Conservation (phyloP, 495 filamentous ascomycete genomes). For the Monascus purpureus region DNA sequence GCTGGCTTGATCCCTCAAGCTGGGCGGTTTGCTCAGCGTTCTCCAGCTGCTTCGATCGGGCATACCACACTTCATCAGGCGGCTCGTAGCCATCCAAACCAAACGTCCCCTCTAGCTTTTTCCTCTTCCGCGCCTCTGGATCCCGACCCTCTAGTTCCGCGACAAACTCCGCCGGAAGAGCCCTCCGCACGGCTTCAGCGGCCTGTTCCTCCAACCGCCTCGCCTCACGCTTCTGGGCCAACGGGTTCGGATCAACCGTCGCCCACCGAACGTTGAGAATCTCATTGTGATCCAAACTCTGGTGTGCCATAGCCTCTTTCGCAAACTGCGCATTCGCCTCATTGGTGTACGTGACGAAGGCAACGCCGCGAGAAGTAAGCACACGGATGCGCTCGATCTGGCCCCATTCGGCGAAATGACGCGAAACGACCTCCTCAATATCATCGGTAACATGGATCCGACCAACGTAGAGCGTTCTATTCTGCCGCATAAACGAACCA, state of each 20-base stretch:
- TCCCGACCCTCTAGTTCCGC: constrained; percentile 89
- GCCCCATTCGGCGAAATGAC: constrained; percentile 92
- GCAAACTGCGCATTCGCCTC: constrained; percentile 82
- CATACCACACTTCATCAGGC: constrained; percentile 89
- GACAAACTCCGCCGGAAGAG: constrained; percentile 83
- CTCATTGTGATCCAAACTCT: constrained; percentile 74
- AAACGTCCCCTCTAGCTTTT: constrained; percentile 82
- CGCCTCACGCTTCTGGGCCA: constrained; percentile 87
- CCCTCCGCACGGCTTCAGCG: constrained; percentile 84
- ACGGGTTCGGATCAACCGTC: constrained; percentile 88
- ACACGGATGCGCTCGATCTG: constrained; percentile 78
- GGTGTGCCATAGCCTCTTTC: constrained; percentile 83
- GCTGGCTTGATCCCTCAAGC: constrained; percentile 30
- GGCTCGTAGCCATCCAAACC: constrained; percentile 86
- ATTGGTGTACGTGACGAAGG: constrained; percentile 79
- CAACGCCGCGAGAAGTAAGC: constrained; percentile 82
- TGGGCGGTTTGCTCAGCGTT: constrained; percentile 21
- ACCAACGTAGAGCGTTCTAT: constrained; percentile 84
- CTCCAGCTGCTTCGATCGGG: constrained; percentile 40
- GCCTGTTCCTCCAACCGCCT: constrained; percentile 89
- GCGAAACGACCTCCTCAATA: constrained; percentile 88
- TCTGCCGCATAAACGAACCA: constrained; percentile 79
- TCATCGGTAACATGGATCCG: constrained; percentile 94
- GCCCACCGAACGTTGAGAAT: constrained; percentile 96
- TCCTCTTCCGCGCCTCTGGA: constrained; percentile 68